These are phyloP conservation scores for Spirogloea muscicola DNA, from an alignment of 139 green algal genomes.

Conservation along the genomic window DNA sequence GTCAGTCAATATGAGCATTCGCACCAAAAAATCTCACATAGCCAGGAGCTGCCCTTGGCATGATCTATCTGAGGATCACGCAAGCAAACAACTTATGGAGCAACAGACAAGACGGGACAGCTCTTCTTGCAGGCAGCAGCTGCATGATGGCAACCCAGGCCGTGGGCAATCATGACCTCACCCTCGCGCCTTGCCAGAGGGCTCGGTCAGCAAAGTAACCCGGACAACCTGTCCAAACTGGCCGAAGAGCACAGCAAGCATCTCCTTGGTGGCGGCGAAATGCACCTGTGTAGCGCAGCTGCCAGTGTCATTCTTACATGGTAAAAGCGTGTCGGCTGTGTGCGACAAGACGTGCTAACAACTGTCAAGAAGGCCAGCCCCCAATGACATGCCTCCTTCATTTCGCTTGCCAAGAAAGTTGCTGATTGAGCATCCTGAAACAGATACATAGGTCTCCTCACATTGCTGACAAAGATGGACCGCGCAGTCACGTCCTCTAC, in stretches of 20 bases:
- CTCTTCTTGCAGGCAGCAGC: neutral
- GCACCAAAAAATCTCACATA: neutral
- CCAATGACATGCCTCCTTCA: neutral
- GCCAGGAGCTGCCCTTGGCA: neutral
- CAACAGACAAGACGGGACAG: neutral
- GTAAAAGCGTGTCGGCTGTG: neutral
- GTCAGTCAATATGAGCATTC: neutral
- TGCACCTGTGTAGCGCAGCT: constrained; percentile 3
- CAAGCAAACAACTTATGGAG: neutral
- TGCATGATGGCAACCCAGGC: neutral
- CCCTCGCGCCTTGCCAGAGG: neutral
- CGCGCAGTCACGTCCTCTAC: constrained; percentile 7
- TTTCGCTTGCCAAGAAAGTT: neutral
- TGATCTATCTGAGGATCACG: neutral
- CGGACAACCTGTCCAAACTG: neutral
- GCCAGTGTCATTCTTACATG: neutral
- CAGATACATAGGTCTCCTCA: neutral
- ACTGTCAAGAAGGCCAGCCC: neutral
- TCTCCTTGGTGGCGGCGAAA: constrained; percentile 12
- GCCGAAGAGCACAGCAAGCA: constrained; percentile 8
- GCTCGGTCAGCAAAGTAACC: constrained; percentile 1
- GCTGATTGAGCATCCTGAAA: neutral
- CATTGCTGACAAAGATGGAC: constrained; percentile 24
- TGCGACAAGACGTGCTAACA: neutral
- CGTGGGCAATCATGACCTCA: neutral